Percentiles rank a stretch among this genome's conserved stretches.
Evolutionary conservation across 2,329 filamentous ascomycete species (phyloP).

Genomic region (Akanthomyces dipterigenus): DNA sequence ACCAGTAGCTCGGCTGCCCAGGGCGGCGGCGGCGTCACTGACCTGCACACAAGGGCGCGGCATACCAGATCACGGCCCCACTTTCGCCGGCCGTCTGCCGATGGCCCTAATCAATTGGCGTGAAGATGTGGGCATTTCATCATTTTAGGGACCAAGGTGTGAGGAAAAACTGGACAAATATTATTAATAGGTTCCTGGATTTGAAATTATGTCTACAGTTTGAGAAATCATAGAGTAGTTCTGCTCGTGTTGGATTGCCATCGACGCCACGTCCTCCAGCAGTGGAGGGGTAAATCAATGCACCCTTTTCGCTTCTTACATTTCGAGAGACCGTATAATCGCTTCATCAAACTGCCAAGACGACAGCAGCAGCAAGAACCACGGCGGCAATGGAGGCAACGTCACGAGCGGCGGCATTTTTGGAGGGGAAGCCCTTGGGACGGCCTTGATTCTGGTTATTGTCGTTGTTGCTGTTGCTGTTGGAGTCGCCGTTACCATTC

Average conservation of each 20-base stretch:
- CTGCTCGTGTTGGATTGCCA: background rate
- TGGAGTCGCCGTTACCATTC: background rate
- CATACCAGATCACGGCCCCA: background rate
- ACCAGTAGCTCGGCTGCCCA: background rate
- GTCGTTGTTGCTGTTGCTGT: background rate
- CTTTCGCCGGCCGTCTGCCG: background rate
- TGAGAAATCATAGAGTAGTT: too few species aligned
- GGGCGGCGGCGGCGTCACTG: background rate
- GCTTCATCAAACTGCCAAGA: background rate
- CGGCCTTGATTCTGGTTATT: background rate
- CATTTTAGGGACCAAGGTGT: background rate
- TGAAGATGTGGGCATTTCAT: background rate
- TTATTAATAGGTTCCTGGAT: background rate
- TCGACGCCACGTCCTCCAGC: background rate
- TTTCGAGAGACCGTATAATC: too few species aligned
- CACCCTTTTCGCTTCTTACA: background rate
- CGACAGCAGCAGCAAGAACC: background rate
- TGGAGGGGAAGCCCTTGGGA: background rate
- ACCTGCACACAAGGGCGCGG: background rate
- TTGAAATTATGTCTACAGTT: background rate
- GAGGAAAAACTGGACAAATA: background rate
- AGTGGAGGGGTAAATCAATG: background rate
- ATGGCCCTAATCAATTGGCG: background rate
- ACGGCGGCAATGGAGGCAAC: background rate
- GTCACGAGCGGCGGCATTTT: background rate